Conservation (phyloP, 2,329 filamentous ascomycete species). For the Colletotrichum sansevieriae region DNA sequence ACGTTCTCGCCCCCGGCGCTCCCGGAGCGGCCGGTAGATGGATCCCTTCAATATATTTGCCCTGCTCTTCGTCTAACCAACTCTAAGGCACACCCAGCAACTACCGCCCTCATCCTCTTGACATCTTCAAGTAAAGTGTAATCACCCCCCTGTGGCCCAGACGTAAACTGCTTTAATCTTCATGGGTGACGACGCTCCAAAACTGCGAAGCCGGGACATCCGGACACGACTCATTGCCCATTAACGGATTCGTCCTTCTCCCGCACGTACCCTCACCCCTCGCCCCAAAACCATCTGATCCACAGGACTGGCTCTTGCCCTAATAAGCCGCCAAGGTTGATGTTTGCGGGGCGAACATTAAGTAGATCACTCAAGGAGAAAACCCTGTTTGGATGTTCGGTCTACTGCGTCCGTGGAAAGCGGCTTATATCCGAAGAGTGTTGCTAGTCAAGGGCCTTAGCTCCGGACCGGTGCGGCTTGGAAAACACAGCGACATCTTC, state of each 20-base stretch:
- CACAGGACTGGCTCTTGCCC: background rate
- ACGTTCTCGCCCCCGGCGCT: background rate
- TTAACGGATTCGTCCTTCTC: background rate
- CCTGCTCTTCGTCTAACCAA: background rate
- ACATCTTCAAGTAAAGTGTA: no score
- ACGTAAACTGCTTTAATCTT: background rate
- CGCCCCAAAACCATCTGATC: conserved; percentile 1
- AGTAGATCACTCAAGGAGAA: background rate
- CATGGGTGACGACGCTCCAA: background rate
- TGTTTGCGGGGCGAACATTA: conserved; percentile 3
- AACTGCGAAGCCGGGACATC: background rate
- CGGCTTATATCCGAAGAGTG: background rate
- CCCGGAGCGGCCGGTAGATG: conserved; percentile 3
- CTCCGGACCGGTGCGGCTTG: no score
- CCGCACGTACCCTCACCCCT: background rate
- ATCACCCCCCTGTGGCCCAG: no score
- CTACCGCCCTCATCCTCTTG: background rate
- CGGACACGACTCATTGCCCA: background rate
- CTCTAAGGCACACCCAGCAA: background rate
- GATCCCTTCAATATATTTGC: background rate
- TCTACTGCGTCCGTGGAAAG: background rate
- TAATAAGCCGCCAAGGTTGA: background rate
- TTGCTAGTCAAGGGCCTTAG: no score
- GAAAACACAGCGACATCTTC: no score
- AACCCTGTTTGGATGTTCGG: background rate